These are phyloP conservation scores for Wickerhamiella bombiphila DNA, from an alignment of 805 yeast species.

Conservation along the genomic window DNA sequence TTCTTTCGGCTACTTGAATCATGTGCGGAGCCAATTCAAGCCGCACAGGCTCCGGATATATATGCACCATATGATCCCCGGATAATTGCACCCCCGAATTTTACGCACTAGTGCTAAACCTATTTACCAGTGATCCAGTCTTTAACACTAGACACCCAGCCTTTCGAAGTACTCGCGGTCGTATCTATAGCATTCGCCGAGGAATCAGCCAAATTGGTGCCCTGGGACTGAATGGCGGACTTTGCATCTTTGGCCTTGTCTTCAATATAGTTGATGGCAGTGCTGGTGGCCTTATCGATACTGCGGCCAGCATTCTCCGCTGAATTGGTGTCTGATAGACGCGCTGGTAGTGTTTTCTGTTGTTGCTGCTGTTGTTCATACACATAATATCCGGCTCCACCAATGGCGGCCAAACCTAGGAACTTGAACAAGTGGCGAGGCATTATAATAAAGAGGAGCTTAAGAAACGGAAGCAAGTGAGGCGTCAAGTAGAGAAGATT, in stretches of 20 bases:
- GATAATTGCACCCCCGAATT: no score
- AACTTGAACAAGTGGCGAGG: not conserved
- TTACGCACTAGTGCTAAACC: no score
- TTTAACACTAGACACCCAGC: slow-evolving; percentile 6
- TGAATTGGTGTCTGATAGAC: not conserved
- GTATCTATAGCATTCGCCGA: not conserved
- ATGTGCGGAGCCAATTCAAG: no score
- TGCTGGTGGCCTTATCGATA: slow-evolving; percentile 1
- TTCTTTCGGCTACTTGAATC: no score
- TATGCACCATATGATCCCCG: no score
- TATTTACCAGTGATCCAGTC: slow-evolving; percentile 7
- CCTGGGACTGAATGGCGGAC: no score
- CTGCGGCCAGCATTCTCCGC: slow-evolving; percentile 3
- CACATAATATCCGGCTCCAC: slow-evolving; percentile 3
- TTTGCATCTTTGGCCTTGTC: not conserved
- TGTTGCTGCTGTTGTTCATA: slow-evolving; percentile 3
- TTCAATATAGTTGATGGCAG: not conserved
- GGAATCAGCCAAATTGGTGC: not conserved
- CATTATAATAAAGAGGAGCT: not conserved
- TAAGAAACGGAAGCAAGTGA: not conserved
- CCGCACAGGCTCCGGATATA: no score
- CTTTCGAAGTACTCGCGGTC: slow-evolving; percentile 2
- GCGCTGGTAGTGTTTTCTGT: not conserved
- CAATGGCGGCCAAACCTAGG: slow-evolving; percentile 1
- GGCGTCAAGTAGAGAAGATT: not conserved